These are phyloP conservation scores for Cryptosporidium meleagridis DNA, from an alignment of 169 alveolate genomes.

Conservation along the genomic window DNA sequence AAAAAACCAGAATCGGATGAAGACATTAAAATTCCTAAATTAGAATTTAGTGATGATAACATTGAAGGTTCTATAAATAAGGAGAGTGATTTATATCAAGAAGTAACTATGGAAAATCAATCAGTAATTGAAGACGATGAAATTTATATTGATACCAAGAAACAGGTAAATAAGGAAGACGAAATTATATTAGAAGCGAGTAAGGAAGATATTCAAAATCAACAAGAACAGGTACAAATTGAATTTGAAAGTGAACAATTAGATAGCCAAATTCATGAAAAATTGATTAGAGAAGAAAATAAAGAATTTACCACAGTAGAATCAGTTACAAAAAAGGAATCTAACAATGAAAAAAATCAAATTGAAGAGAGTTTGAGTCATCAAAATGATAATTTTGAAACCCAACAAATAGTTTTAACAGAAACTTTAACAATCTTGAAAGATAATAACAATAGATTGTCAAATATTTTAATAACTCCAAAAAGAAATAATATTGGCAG, in stretches of 20 bases:
- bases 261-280: too few species aligned
- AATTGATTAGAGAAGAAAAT: background rate
- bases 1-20: background rate
- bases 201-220: background rate
- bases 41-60: background rate
- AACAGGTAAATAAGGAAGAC: background rate
- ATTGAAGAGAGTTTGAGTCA: background rate
- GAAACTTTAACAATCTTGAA: conserved; percentile 21
- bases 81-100: background rate
- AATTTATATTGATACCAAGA: background rate
- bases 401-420: conserved; percentile 11
- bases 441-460: conserved; percentile 7
- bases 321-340: background rate
- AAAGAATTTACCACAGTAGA: background rate
- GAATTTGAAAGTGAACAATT: too few species aligned
- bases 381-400: background rate
- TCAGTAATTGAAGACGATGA: background rate
- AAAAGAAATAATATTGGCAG: background rate
- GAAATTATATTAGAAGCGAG: background rate
- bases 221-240: background rate
- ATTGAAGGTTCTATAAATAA: background rate
- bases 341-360: background rate
- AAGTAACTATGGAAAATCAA: background rate
- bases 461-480: conserved; percentile 29
- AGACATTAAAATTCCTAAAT: background rate